Percentiles rank a stretch among this genome's conserved stretches.
Evolutionary conservation across 2,329 filamentous ascomycete genomes (phyloP).

Genomic region (Colletotrichum liriopes): DNA sequence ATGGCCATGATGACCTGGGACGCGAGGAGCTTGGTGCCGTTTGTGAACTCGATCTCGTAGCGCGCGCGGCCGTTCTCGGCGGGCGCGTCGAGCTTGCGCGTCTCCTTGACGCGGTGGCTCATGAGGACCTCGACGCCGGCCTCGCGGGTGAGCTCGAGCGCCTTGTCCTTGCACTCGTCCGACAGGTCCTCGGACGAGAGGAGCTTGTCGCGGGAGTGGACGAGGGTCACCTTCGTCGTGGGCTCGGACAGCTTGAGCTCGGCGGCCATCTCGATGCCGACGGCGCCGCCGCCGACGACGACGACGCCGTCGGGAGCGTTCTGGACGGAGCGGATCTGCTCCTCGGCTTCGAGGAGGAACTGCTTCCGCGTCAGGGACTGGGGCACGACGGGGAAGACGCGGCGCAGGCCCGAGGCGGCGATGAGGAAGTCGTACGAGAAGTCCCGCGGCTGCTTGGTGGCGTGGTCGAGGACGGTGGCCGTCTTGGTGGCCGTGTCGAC

Average conservation of each 20-base stretch:
- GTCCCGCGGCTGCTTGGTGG: conserved; percentile 59
- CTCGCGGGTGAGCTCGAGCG: conserved; percentile 72
- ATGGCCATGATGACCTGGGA: conserved; percentile 80
- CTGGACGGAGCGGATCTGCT: conserved; percentile 71
- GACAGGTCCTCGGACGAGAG: conserved; percentile 82
- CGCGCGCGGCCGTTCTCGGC: conserved; percentile 56
- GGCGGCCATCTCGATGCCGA: conserved; percentile 86
- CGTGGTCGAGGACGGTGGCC: conserved; percentile 68
- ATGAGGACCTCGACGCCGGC: conserved; percentile 77
- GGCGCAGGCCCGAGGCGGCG: conserved; percentile 77
- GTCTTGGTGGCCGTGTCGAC: conserved; percentile 74
- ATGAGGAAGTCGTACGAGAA: conserved; percentile 83
- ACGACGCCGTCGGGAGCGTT: conserved; percentile 73
- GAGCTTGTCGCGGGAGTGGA: conserved; percentile 80
- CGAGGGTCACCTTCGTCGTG: conserved; percentile 76
- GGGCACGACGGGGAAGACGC: conserved; percentile 82
- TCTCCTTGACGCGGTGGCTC: conserved; percentile 69
- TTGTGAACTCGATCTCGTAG: conserved; percentile 70
- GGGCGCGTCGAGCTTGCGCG: conserved; percentile 59
- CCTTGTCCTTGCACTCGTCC: conserved; percentile 76
- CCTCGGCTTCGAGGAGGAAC: conserved; percentile 74
- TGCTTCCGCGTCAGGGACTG: conserved; percentile 73
- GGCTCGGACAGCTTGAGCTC: conserved; percentile 81
- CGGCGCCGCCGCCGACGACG: conserved; percentile 84
- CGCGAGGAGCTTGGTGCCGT: conserved; percentile 72